Percentiles rank a stretch among this genome's conserved stretches.
Evolutionary conservation across 768 basidiomycete species (phyloP).

Genomic region (Rhodosporidiobolus odoratus): DNA sequence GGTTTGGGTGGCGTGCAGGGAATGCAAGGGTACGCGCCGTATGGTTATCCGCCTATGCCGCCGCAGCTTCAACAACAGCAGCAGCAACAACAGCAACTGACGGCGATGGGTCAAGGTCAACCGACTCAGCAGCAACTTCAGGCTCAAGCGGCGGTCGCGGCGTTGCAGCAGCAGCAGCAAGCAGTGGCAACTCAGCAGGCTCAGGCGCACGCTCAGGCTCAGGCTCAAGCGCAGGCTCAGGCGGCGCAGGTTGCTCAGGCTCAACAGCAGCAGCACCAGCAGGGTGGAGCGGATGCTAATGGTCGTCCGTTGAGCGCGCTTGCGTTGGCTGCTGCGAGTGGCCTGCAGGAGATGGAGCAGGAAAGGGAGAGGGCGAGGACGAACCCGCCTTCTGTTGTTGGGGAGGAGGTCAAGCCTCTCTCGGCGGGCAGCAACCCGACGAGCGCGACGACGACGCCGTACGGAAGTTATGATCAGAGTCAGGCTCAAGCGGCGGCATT

Average conservation of each 20-base stretch:
- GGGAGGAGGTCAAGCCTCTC: not conserved
- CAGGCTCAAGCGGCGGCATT: not conserved
- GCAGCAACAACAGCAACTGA: conserved; percentile 11
- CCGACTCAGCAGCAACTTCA: conserved; percentile 5
- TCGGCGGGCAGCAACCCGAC: conserved; percentile 6
- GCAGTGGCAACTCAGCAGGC: too few relatives aligned
- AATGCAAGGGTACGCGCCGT: conserved; percentile 17
- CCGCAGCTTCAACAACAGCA: conserved; percentile 6
- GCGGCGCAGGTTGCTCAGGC: too few relatives aligned
- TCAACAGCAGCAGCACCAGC: conserved; percentile 16
- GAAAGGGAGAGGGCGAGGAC: conserved; percentile 53
- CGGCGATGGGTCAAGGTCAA: not conserved
- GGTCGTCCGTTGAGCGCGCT: conserved; percentile 50
- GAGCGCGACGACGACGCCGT: conserved; percentile 31
- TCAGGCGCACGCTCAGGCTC: too few relatives aligned
- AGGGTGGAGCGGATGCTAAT: conserved; percentile 41
- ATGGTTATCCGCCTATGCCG: conserved; percentile 22
- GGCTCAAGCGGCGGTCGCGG: not conserved
- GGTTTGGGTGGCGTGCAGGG: too few relatives aligned
- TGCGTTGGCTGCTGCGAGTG: conserved; percentile 67
- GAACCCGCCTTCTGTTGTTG: too few relatives aligned
- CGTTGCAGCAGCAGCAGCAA: conserved; percentile 1
- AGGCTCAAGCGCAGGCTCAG: too few relatives aligned
- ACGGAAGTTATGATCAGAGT: conserved; percentile 26
- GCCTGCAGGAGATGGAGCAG: conserved; percentile 80